Base-by-base conservation (phyloP, 1,139 yeast species). In the Trichomonascaceae sp. region DNA sequence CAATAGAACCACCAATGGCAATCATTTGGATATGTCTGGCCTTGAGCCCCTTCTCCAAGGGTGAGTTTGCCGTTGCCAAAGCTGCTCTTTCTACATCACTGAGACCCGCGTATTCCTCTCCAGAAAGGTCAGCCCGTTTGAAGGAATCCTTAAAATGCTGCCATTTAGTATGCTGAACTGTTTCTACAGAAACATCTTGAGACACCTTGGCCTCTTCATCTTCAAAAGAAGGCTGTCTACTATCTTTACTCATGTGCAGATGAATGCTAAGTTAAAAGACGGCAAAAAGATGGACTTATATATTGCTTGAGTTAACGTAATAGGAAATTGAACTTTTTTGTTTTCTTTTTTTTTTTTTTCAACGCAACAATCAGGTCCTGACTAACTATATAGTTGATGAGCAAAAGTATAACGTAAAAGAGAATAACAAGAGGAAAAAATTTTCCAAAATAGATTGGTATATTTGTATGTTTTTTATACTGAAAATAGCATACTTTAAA, bases 1-100 rank as follows among this genome's bases (percentile, higher is more conserved):
- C 96, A 55, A 88, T 85, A 60, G 91, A 85, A 19, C 95, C 87
- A 18, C 95, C 96, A 51, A 88, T 76, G 43, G 95, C 87, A 59
- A 89, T 86, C 85, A 85, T 80, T 62, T 83, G 80, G 74, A 60
- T 51, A 60, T 82, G 87, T 53, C 85, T 73, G 51, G 72, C 70
- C 59, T 78, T 73, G 56, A 79, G 70, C 5, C 70, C 68, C 53
- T 79, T 66, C 39, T 67, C 66, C 53, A 77, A 66, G 1, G 77
- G 77, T 13, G 79, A 60, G 44, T 61, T 61, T 8, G 70, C 65
- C 6, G 70, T 65, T 30, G 68, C 68, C 18, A 56, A 53, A 43
- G 66, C 67, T 2, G 67, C 63, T 27, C 55, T 55, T 52, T 66
- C 67, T 10, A 63, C 45, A 18, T 59, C 66, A 13, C 62, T 59